Evolutionary conservation across 208 protist species (phyloP).

Genomic region (Acanthamoeba sp.): DNA sequence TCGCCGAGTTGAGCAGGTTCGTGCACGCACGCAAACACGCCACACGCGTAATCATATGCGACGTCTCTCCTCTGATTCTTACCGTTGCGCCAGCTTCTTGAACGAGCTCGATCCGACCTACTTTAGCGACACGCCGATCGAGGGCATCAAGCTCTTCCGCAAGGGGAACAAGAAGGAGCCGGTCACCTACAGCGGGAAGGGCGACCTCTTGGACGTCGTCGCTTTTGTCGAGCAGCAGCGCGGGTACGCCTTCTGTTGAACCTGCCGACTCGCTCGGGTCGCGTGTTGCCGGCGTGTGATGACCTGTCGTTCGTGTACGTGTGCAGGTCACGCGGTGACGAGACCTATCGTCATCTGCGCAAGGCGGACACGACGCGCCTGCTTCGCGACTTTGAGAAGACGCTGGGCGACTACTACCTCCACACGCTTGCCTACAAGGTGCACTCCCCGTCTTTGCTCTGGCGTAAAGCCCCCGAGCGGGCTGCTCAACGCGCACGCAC

Average conservation of each 20-base stretch:
- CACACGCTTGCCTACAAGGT: constrained; percentile 18
- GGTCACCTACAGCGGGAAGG: constrained; percentile 27
- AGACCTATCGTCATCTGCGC: not conserved
- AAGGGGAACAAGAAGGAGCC: constrained; percentile 10
- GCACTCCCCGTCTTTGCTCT: not conserved
- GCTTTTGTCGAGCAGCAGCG: constrained; percentile 7
- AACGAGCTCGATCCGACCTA: constrained; percentile 48
- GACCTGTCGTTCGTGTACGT: not conserved
- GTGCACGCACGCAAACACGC: too few relatives aligned
- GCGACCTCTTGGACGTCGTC: constrained; percentile 8
- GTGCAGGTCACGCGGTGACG: not conserved
- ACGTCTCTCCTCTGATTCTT: too few relatives aligned
- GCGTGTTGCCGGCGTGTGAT: too few relatives aligned
- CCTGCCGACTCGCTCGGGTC: not conserved
- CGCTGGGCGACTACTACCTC: constrained; percentile 29
- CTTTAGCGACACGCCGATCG: constrained; percentile 17
- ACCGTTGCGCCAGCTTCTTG: not conserved
- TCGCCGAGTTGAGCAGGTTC: constrained; percentile 1
- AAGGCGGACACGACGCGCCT: not conserved
- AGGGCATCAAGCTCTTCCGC: constrained; percentile 37
- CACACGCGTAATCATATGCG: too few relatives aligned
- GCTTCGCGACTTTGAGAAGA: constrained; percentile 2
- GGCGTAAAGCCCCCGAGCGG: not conserved
- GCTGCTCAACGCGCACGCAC: not conserved
- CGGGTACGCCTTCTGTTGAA: not conserved